Conservation (phyloP, 2,329 filamentous ascomycete species). For the Tricladium varicosporioides region DNA sequence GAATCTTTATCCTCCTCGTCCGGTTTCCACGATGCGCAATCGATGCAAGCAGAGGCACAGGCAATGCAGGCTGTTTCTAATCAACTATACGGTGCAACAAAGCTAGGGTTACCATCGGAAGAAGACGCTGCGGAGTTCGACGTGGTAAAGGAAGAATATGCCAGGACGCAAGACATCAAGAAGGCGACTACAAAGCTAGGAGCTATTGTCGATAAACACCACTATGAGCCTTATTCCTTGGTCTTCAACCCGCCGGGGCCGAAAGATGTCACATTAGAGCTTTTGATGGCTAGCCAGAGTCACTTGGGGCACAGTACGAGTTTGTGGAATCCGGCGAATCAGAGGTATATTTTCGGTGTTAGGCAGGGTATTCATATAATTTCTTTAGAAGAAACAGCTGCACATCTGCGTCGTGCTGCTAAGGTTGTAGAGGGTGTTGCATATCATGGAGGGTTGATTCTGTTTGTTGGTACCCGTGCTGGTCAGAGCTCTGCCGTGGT, state of each 20-base stretch:
- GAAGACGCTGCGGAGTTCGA: constrained; percentile 1
- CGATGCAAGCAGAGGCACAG: constrained; percentile 13
- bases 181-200: constrained; percentile 48
- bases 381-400: constrained; percentile 81
- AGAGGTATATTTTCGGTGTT: constrained; percentile 90
- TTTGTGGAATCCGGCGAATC: constrained; percentile 92
- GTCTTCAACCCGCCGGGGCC: constrained; percentile 71
- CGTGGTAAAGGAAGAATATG: constrained; percentile 25
- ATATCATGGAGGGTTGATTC: constrained; percentile 75
- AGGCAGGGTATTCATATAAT: constrained; percentile 91
- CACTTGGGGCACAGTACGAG: constrained; percentile 90
- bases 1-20: constrained; percentile 16
- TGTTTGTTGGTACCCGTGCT: constrained; percentile 85
- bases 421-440: constrained; percentile 87
- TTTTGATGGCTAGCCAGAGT: constrained; percentile 81
- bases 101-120: constrained; percentile 27
- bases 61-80: constrained; percentile 25
- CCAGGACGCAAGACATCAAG: constrained; percentile 37
- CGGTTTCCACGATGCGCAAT: constrained; percentile 3
- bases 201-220: constrained; percentile 45
- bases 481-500: constrained; percentile 82
- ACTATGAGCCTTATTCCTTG: constrained; percentile 64
- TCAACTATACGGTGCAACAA: constrained; percentile 23
- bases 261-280: constrained; percentile 82
- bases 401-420: constrained; percentile 88